Evolutionary conservation across 1,284 basidiomycete genomes (phyloP).

Genomic region (Malassezia furfur): DNA sequence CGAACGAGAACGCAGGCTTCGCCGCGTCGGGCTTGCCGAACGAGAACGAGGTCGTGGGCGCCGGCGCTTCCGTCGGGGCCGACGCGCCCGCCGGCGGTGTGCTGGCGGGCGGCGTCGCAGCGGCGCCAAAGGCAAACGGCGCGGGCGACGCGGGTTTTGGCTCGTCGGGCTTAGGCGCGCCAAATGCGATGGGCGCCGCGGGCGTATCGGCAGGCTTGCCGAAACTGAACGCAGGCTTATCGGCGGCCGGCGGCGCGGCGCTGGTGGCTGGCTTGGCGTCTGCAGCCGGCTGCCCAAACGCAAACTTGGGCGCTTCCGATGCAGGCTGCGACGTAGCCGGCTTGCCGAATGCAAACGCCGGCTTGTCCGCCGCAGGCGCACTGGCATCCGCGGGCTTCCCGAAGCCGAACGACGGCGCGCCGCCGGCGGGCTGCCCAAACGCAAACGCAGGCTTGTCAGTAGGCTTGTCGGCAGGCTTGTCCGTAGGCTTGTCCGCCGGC

Average conservation of each 20-base stretch:
- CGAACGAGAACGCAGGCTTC: constrained; percentile 10
- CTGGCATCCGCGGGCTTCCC: neutral
- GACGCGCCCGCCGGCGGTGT: constrained; percentile 1
- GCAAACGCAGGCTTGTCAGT: neutral
- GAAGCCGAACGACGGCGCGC: constrained; percentile 7
- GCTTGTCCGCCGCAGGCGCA: neutral
- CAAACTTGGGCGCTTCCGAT: too few relatives aligned
- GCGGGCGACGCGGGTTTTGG: constrained; percentile 13
- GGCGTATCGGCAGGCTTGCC: neutral
- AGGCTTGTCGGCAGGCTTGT: too few relatives aligned
- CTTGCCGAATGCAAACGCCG: constrained; percentile 10
- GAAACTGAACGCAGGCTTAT: constrained; percentile 8
- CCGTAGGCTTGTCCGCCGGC: too few relatives aligned
- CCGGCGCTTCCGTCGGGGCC: neutral
- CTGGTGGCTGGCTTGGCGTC: neutral
- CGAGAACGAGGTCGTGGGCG: constrained; percentile 17
- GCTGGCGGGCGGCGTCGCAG: neutral
- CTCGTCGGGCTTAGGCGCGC: constrained; percentile 1
- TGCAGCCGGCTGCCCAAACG: too few relatives aligned
- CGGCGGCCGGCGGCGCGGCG: neutral
- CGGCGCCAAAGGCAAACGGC: neutral
- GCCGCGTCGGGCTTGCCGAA: constrained; percentile 9
- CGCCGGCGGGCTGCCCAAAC: constrained; percentile 7
- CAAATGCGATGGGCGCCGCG: neutral
- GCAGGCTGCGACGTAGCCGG: constrained; percentile 1